Evolutionary conservation across 2,329 filamentous ascomycete genomes (phyloP).

Genomic region (Phaeoacremonium minimum): DNA sequence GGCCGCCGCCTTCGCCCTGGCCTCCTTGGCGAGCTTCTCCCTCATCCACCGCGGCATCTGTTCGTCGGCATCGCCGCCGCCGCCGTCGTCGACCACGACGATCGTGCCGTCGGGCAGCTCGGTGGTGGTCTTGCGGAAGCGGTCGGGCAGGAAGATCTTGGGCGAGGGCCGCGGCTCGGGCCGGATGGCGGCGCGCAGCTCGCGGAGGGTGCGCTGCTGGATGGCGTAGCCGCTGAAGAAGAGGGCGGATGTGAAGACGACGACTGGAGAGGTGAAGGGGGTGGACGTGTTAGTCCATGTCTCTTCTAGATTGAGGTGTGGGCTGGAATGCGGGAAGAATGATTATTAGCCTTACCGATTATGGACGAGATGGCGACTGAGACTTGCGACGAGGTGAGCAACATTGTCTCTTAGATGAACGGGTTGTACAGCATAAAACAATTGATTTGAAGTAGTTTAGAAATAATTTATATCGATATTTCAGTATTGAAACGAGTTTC

Average conservation of each 20-base stretch:
- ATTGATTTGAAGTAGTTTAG: too few relatives aligned
- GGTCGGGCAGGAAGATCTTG: constrained; percentile 45
- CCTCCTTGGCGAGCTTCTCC: constrained; percentile 1
- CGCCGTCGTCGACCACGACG: constrained; percentile 36
- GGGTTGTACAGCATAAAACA: too few relatives aligned
- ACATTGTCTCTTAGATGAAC: constrained; percentile 14
- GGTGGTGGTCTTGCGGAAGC: constrained; percentile 39
- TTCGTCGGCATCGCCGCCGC: constrained; percentile 21
- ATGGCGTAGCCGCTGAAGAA: constrained; percentile 86
- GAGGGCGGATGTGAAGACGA: constrained; percentile 74
- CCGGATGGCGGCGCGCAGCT: constrained; percentile 70
- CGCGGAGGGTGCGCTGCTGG: constrained; percentile 79
- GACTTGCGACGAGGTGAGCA: constrained; percentile 68
- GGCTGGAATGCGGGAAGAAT: constrained; percentile 4
- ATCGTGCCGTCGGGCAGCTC: constrained; percentile 44
- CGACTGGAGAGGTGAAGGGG: constrained; percentile 41
- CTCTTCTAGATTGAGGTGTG: constrained; percentile 3
- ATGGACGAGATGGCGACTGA: constrained; percentile 61
- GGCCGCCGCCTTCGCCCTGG: constrained; percentile 12
- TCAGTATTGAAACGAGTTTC: too few relatives aligned
- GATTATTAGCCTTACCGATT: constrained; percentile 47
- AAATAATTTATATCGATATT: too few relatives aligned
- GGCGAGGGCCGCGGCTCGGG: constrained; percentile 42
- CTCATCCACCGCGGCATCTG: constrained; percentile 1
- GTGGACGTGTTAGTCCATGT: constrained; percentile 6